Evolutionary conservation across 768 basidiomycete species (phyloP).

Genomic region (Dendrothele bispora): DNA sequence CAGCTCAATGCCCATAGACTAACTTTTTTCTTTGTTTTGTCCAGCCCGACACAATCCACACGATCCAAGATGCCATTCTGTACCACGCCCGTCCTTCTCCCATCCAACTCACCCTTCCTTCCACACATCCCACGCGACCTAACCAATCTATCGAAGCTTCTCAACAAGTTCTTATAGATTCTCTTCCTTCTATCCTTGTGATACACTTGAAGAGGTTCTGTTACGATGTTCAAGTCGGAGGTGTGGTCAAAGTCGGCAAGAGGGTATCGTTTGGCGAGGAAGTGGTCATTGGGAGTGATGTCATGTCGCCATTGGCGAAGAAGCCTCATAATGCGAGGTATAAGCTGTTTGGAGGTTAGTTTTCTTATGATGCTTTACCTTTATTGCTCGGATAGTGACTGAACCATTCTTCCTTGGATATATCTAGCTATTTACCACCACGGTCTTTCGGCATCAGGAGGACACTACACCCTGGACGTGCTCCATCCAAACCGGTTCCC

Average conservation of each 20-base stretch:
- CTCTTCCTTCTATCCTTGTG: conserved; percentile 80
- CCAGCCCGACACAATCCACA: conserved; percentile 71
- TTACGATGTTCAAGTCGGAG: conserved; percentile 73
- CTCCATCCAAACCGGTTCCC: conserved; percentile 69
- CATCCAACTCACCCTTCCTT: conserved; percentile 63
- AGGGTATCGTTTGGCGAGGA: conserved; percentile 76
- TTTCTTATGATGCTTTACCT: neutral
- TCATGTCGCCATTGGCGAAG: conserved; percentile 58
- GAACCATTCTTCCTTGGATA: neutral
- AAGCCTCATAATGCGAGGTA: conserved; percentile 56
- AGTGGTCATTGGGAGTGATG: conserved; percentile 73
- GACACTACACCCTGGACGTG: conserved; percentile 94
- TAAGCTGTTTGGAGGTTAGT: conserved; percentile 80
- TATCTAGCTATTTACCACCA: conserved; percentile 86
- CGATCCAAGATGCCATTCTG: conserved; percentile 80
- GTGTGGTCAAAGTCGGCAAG: conserved; percentile 86
- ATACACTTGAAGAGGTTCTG: conserved; percentile 90
- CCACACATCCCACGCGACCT: too few species aligned
- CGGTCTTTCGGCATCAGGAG: conserved; percentile 84
- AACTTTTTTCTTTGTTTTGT: conserved; percentile 1
- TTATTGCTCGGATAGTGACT: neutral
- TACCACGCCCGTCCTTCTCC: conserved; percentile 78
- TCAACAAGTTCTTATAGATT: conserved; percentile 67
- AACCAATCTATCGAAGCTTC: too few species aligned
- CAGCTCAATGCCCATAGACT: neutral